Base-by-base conservation (phyloP, 2,329 filamentous ascomycete genomes). In the Sporothrix inflata region DNA sequence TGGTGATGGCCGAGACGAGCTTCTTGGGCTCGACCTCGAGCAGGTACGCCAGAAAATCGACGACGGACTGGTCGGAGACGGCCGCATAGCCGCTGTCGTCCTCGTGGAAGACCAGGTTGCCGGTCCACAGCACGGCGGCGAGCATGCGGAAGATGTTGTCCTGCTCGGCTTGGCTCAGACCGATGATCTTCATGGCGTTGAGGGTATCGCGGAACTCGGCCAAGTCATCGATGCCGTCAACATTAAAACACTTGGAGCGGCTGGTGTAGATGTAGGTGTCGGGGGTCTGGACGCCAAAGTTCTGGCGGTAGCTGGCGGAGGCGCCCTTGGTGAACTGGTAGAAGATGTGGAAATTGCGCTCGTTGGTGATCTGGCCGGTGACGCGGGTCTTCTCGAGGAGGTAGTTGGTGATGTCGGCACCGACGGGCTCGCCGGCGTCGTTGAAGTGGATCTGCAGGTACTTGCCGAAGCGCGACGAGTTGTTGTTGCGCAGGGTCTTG, bases 271-370 rank as follows among this genome's bases (percentile, higher is more conserved):
- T 84, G 81, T 99, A 99, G 45, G 94, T 93, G 78, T 97, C 92
- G 30, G 96, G 96, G 77, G 92, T 91, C 80, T 98, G 95, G 24
- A 99, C 86, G 68, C 96, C 96, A 79, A 93, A 98, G n/a, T 86
- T 90, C 78, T 96, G 90, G 80, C 94, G 88, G 82, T 98, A 97
- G 73, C 91, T 89, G 76, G 91, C 87, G n/a, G 94, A 92, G 11
- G 95, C 95, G 4, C 93, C 94, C 83, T 98, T 99, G 63, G 96
- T 93, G 82, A 98, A 98, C 82, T 99, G 96, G 83, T 99, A 99
- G 82, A 99, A 99, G 78, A 99, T 98, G 83, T 99, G 96, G 82
- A 99, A 99, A 83, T 97, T 98, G 77, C 96, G 90, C 86, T 99
- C 96, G 81, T 98, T 97, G 73, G 85, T 86, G 77, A 98, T 98